Evolutionary conservation across 1,284 basidiomycete species (phyloP).

Genomic region (Ceratobasidium sp.): DNA sequence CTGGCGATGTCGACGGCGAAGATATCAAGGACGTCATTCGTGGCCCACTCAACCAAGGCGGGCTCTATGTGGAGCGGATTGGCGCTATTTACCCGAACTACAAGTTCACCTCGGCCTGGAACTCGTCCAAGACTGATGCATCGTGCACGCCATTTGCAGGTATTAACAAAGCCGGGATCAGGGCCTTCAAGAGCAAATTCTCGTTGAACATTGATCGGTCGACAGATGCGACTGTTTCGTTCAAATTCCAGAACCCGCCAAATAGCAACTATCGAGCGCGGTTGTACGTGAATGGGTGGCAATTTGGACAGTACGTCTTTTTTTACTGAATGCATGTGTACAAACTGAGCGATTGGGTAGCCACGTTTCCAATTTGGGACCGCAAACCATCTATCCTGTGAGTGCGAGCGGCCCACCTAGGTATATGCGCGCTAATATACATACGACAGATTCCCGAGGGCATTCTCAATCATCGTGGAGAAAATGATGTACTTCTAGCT

Average conservation of each 20-base stretch:
- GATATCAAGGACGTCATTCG: conserved; percentile 26
- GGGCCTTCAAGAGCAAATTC: conserved; percentile 23
- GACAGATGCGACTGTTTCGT: conserved; percentile 20
- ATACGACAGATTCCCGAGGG: conserved; percentile 25
- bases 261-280: conserved; percentile 55
- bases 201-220: background rate
- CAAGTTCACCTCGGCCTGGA: conserved; percentile 6
- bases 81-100: conserved; percentile 34
- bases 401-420: background rate
- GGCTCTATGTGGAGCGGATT: conserved; percentile 33
- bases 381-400: conserved; percentile 51
- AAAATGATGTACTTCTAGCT: conserved; percentile 22
- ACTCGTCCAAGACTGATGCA: conserved; percentile 22
- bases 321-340: background rate
- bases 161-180: conserved; percentile 20
- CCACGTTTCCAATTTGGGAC: conserved; percentile 53
- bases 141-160: too few species aligned
- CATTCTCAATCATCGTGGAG: conserved; percentile 38
- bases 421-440: background rate
- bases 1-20: conserved; percentile 26
- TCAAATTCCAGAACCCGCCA: conserved; percentile 50
- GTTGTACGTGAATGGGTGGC: too few species aligned
- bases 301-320: conserved; percentile 56
- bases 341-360: background rate
- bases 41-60: conserved; percentile 20